Base-by-base conservation (phyloP, 2,329 filamentous ascomycete genomes). In the Tolypocladium tundrense region DNA sequence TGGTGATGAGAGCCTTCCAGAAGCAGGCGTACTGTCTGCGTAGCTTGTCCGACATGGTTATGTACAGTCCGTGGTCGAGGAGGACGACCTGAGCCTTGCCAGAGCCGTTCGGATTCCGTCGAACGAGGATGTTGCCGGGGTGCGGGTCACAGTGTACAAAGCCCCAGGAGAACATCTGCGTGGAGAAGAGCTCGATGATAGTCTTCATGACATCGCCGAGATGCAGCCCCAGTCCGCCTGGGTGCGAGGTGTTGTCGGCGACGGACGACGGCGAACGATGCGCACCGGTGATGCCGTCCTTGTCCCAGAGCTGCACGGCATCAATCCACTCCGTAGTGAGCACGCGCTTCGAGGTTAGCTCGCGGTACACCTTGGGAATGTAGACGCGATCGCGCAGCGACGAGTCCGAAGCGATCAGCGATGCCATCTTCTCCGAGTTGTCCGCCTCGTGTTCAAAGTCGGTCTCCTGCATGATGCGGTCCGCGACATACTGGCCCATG, bases 321-420 rank as follows among this genome's bases (percentile, higher is more conserved):
- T 88, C 85, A 51, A 88, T 83, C 85, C 85, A 88, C 67, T 88
- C 85, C 1, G 85, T 84, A 0, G 85, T 87, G 83, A 88, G 85
- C 60, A 88, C 80, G 7, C 86, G 77, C 64, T 77, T 83, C 35
- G 81, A 84, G 59, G 77, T 84, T 11, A 60, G 51, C 52, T 86
- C 83, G 24, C 78, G 77, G 66, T 86, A 86, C 9, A 87, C 79
- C 50, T 80, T 76, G 0, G 86, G 85, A n/a, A 88, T 83, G 67
- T 88, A 87, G 1, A 88, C 84, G 16, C 83, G 75, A 56, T 79
- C 78, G 5, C 79, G 76, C 14, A 88, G 72, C 27, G 84, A 74
- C n/a, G 81, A 75, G 65, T 88, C 85, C 33, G 74, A 33, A 7
- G 41, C 50, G 4, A 88, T 79, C 2, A 86, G 73, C 27, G 73